A percentile compares a stretch with the other conserved stretches of the same genome.
phyloP scores from a whole-genome alignment of 306 rosid genomes.

The Quercus parvula region DNA sequence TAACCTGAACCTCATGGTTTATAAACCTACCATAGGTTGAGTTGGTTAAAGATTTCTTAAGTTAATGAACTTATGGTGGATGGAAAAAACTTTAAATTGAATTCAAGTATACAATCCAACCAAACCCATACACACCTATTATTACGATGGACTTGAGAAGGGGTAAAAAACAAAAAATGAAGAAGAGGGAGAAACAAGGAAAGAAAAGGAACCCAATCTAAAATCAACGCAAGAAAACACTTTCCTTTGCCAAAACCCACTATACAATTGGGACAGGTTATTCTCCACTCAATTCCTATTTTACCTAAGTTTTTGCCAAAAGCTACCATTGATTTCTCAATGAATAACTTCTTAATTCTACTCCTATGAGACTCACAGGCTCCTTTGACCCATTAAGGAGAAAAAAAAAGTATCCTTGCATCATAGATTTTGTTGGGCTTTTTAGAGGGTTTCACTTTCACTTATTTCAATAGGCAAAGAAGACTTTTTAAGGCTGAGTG shows the following conservation, averaged over 20 bases:
- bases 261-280: not conserved
- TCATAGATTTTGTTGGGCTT: not conserved
- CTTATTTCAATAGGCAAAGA: not conserved
- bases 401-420: not conserved
- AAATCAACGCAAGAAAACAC: not conserved
- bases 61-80: too few relatives aligned
- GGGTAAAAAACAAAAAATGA: not conserved
- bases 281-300: not conserved
- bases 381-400: not conserved
- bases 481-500: too few relatives aligned
- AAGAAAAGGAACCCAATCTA: not conserved
- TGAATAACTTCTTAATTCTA: not conserved
- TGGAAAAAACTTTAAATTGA: too few relatives aligned
- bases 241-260: not conserved
- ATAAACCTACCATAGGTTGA: too few relatives aligned
- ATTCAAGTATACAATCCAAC: too few relatives aligned
- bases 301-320: not conserved
- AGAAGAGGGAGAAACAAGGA: not conserved
- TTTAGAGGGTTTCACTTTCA: not conserved
- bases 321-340: not conserved
- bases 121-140: too few relatives aligned
- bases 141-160: not conserved
- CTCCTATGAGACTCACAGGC: not conserved
- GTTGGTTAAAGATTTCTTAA: too few relatives aligned
- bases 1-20: too few relatives aligned